These are phyloP conservation scores for Mycena epipterygia DNA, from an alignment of 768 basidiomycete species.

Conservation along the genomic window DNA sequence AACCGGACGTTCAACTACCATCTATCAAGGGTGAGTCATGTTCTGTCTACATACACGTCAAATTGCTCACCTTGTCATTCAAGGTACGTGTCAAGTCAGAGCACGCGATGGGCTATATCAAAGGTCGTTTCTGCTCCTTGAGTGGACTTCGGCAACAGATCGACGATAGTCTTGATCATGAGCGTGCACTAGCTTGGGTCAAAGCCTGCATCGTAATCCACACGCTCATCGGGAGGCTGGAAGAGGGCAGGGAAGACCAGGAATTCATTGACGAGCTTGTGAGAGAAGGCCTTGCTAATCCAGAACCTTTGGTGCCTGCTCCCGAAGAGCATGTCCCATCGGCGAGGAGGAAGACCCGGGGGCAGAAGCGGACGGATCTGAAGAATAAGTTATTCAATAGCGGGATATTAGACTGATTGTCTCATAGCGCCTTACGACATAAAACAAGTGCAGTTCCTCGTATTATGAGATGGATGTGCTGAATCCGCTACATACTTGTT, in stretches of 20 bases:
- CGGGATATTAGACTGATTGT: constrained; percentile 14
- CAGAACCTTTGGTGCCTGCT: not conserved
- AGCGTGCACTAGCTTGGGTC: constrained; percentile 21
- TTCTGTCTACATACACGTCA: constrained; percentile 19
- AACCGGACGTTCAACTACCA: constrained; percentile 9
- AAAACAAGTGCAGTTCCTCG: constrained; percentile 5
- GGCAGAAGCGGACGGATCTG: constrained; percentile 19
- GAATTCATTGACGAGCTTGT: constrained; percentile 12
- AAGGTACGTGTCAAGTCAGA: constrained; percentile 46
- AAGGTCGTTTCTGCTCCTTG: constrained; percentile 43
- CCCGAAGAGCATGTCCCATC: not conserved
- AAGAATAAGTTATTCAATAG: constrained; percentile 7
- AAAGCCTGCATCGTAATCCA: constrained; percentile 22
- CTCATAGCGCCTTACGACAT: no score
- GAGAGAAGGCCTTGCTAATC: not conserved
- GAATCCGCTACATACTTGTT: constrained; percentile 21
- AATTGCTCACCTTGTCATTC: not conserved
- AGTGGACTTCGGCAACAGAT: constrained; percentile 43
- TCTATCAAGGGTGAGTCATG: constrained; percentile 34
- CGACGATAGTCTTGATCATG: constrained; percentile 33
- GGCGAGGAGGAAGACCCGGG: not conserved
- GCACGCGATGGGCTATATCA: constrained; percentile 42
- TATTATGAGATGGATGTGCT: constrained; percentile 21
- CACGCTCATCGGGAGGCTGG: constrained; percentile 11
- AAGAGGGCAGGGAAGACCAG: not conserved